These are phyloP conservation scores for Silybum marianum DNA, from an alignment of 129 eudicot genomes.

Conservation along the genomic window DNA sequence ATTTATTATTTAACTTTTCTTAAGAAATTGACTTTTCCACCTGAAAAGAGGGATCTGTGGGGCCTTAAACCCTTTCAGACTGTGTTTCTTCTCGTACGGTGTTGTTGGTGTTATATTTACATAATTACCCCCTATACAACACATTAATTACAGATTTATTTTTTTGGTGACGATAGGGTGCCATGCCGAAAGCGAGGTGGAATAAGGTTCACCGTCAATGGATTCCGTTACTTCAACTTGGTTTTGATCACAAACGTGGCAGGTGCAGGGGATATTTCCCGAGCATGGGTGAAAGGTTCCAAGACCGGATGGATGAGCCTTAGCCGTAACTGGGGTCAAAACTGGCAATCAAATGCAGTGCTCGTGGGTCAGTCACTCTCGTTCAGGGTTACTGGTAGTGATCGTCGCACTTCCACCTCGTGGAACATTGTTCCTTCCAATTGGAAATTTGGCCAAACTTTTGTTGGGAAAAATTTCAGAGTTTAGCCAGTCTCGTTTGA, in stretches of 20 bases:
- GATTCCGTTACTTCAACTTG: constrained; percentile 76
- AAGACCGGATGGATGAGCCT: constrained; percentile 63
- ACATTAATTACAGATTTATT: background rate
- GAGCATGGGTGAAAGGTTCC: constrained; percentile 67
- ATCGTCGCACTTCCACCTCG: constrained; percentile 65
- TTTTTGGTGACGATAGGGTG: constrained; percentile 37
- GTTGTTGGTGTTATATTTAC: background rate
- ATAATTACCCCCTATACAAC: background rate
- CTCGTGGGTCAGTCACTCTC: constrained; percentile 73
- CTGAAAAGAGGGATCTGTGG: constrained; percentile 11
- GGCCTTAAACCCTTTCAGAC: background rate
- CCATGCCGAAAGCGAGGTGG: constrained; percentile 76
- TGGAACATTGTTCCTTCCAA: constrained; percentile 62
- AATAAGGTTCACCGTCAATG: constrained; percentile 65
- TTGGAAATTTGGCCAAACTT: constrained; percentile 84
- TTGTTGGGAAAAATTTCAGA: constrained; percentile 67
- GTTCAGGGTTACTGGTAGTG: constrained; percentile 65
- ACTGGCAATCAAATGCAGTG: constrained; percentile 67
- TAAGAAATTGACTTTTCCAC: constrained; percentile 14
- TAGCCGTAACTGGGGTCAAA: constrained; percentile 83
- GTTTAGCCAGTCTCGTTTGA: constrained; percentile 14
- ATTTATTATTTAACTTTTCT: background rate
- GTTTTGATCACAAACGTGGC: constrained; percentile 72
- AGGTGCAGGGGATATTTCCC: constrained; percentile 72
- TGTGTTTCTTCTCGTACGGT: constrained; percentile 23